Percentiles rank a stretch among this genome's conserved stretches.
Evolutionary conservation across 2,329 filamentous ascomycete genomes (phyloP).

Genomic region (Westerdykella sp.): DNA sequence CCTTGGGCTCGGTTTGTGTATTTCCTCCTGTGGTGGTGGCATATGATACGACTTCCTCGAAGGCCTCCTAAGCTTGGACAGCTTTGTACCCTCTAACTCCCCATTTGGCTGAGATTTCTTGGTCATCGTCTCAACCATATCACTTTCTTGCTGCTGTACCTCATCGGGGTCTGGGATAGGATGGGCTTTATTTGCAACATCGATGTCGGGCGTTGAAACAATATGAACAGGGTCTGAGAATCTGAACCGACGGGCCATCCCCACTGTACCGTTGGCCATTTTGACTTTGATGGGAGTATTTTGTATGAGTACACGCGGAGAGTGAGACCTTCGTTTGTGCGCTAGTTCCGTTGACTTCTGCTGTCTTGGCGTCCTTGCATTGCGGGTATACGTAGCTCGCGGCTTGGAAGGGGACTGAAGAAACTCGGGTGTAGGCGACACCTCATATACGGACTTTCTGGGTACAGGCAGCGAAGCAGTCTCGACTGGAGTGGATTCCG

Average conservation of each 20-base stretch:
- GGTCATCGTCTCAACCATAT: conserved; percentile 2
- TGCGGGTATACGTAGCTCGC: conserved; percentile 11
- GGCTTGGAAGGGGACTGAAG: conserved; percentile 6
- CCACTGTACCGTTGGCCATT: background rate
- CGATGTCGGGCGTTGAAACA: background rate
- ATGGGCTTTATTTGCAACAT: background rate
- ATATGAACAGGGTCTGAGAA: conserved; percentile 8
- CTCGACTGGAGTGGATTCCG: conserved; percentile 2
- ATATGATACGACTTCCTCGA: conserved; percentile 4
- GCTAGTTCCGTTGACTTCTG: conserved; percentile 8
- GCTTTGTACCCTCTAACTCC: background rate
- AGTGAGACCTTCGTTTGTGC: conserved; percentile 6
- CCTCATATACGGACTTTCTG: conserved; percentile 13
- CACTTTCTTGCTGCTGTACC: background rate
- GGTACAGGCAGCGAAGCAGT: conserved; percentile 1
- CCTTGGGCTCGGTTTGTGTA: too few species aligned
- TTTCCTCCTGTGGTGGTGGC: background rate
- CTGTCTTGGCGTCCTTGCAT: conserved; percentile 6
- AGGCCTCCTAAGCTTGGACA: conserved; percentile 8
- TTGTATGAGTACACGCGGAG: background rate
- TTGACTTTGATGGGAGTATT: background rate
- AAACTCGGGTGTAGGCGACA: conserved; percentile 14
- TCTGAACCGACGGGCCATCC: conserved; percentile 7
- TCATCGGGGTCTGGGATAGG: background rate
- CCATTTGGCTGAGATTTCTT: conserved; percentile 2